Conservation (phyloP, 2,329 filamentous ascomycete species). For the Simplicillium sp. region DNA sequence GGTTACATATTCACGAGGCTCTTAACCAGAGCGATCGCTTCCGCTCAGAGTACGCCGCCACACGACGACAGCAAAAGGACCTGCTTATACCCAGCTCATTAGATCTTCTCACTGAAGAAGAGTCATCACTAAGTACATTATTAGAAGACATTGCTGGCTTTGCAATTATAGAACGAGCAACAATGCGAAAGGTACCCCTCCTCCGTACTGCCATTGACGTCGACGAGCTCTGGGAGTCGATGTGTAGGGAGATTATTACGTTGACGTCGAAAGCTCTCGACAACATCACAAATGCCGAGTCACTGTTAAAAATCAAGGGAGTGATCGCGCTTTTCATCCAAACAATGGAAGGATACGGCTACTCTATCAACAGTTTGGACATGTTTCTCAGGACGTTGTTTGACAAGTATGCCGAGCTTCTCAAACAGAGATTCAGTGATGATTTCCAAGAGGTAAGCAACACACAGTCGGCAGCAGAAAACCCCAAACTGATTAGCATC, state of each 20-base stretch:
- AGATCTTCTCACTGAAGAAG: constrained; percentile 72
- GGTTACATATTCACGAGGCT: constrained; percentile 91
- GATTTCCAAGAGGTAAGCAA: constrained; percentile 76
- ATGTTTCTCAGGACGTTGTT: constrained; percentile 82
- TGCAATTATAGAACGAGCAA: constrained; percentile 90
- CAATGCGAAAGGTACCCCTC: constrained; percentile 77
- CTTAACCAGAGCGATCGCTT: constrained; percentile 89
- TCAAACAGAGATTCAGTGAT: constrained; percentile 86
- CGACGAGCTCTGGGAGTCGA: constrained; percentile 97
- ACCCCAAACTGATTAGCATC: not conserved
- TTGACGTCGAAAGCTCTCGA: constrained; percentile 72
- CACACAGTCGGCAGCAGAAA: not conserved
- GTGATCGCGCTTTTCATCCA: constrained; percentile 91
- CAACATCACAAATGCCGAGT: constrained; percentile 78
- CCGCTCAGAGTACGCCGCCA: constrained; percentile 82
- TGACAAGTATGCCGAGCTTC: constrained; percentile 83
- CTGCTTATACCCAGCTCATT: constrained; percentile 70
- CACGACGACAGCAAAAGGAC: constrained; percentile 84
- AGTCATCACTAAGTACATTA: constrained; percentile 76
- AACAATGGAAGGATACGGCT: constrained; percentile 96
- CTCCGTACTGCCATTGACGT: constrained; percentile 76
- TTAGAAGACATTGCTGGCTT: constrained; percentile 93
- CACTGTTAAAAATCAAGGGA: constrained; percentile 88
- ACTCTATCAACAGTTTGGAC: constrained; percentile 73
- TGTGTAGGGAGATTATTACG: constrained; percentile 80